Conservation (phyloP, 345 rosid species). For the Turnera subulata region DNA sequence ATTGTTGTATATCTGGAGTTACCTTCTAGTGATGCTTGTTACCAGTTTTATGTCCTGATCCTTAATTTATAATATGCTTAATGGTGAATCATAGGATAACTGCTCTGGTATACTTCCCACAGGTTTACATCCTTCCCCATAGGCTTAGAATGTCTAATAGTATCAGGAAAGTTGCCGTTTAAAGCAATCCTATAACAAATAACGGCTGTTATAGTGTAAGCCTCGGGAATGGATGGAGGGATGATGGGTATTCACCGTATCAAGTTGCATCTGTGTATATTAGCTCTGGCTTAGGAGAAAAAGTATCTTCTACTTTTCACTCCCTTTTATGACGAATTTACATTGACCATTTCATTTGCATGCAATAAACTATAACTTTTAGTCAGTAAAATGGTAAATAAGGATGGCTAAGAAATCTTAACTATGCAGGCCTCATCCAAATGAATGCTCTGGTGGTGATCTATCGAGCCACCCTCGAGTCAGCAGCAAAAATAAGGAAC, state of each 20-base stretch:
- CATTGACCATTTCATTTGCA: slow-evolving; percentile 1
- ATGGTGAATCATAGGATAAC: background rate
- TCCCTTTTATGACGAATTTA: background rate
- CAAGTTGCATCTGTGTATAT: background rate
- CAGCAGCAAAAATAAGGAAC: slow-evolving; percentile 22
- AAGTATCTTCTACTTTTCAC: background rate
- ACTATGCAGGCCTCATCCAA: slow-evolving; percentile 85
- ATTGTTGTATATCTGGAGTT: too few relatives aligned
- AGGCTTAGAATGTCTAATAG: background rate
- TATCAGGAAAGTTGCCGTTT: background rate
- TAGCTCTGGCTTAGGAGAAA: background rate
- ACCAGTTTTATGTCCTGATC: background rate
- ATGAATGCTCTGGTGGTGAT: slow-evolving; percentile 98
- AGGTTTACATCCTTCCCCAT: background rate
- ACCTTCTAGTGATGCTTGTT: background rate
- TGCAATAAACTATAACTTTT: too few relatives aligned
- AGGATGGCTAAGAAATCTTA: slow-evolving; percentile 12
- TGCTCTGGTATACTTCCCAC: too few relatives aligned
- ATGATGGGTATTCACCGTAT: too few relatives aligned
- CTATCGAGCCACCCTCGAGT: slow-evolving; percentile 52
- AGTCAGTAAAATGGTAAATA: background rate
- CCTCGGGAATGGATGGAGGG: too few relatives aligned
- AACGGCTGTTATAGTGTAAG: too few relatives aligned
- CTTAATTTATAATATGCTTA: slow-evolving; percentile 2
- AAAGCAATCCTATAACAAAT: too few relatives aligned